Evolutionary conservation across 371 early-diverging fungal genomes (phyloP).

Genomic region (Vairimorpha necatrix): DNA sequence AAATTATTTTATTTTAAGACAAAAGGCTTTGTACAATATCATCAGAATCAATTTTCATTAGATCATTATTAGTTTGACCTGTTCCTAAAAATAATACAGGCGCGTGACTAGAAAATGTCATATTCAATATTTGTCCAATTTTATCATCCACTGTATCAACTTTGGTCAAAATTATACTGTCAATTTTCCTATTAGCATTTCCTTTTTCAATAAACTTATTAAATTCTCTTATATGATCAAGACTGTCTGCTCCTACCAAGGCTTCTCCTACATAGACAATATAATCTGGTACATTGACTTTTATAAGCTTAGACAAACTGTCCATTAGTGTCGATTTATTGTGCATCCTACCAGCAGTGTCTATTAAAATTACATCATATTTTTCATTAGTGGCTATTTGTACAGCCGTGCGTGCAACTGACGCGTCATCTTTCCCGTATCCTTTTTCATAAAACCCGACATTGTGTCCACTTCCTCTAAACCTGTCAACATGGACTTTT

Average conservation of each 20-base stretch:
- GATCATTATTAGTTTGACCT: constrained; percentile 93
- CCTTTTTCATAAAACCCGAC: constrained; percentile 92
- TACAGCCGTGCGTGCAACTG: constrained; percentile 92
- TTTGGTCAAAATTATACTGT: constrained; percentile 91
- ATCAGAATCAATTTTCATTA: constrained; percentile 68
- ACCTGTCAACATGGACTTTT: constrained; percentile 80
- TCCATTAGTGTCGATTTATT: constrained; percentile 94
- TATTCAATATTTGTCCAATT: constrained; percentile 66
- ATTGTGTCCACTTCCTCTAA: constrained; percentile 72
- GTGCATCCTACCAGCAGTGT: constrained; percentile 99
- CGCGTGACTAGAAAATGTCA: constrained; percentile 77
- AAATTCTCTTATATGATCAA: constrained; percentile 91
- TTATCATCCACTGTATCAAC: constrained; percentile 97
- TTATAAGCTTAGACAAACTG: constrained; percentile 81
- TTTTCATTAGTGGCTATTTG: constrained; percentile 70
- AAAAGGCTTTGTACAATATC: constrained; percentile 44
- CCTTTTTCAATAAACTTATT: constrained; percentile 81
- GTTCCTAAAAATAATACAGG: constrained; percentile 98
- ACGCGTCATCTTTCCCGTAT: constrained; percentile 93
- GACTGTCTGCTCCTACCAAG: constrained; percentile 90
- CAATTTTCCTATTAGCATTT: constrained; percentile 74
- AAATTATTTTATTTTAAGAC: constrained; percentile 4
- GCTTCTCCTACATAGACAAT: constrained; percentile 98
- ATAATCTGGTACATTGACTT: constrained; percentile 86
- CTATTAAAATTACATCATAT: constrained; percentile 92